Evolutionary conservation across 495 filamentous ascomycete species (phyloP), one percentile per base, ranked within the genome.

Genomic region (Aspergillus nanangensis): DNA sequence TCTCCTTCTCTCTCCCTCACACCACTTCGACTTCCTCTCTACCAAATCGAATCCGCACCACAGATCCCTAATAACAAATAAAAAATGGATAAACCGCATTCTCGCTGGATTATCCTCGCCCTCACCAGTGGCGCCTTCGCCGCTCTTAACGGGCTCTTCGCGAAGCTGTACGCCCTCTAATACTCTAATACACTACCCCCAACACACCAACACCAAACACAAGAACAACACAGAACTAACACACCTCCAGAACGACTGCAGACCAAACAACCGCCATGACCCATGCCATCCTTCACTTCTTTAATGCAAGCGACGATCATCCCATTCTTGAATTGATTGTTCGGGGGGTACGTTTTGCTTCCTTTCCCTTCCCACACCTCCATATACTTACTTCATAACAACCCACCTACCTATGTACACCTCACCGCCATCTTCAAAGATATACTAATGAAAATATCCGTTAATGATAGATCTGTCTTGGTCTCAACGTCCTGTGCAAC

Each of bases 111-210:
- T 46, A 61, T 89, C 43, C 78, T 91, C 37, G 90, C 93, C 20
- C 54, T 94, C 27, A 81, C 87, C 31, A 93, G 87, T 62, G 93
- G 93, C 27, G 82, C 84, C 8, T 96, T 90, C 63, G 93, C 93
- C 11, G 89, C 90, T 27, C 80, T 93, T 54, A 98, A 98, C 56
- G 92, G 93, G 23, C 85, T 95, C 19, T 98, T 97, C 69, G 93
- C 93, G 1, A 98, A 96, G 65, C 71, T 98, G 88, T 94, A 75
- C 57, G 5, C 22, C 17, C 17, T 23, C 13, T 5, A 31, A 18
- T 32, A 0, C 33, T 35, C 11, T 19, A 10, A n/a, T n/a, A n/a
- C n/a, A n/a, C 5, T 18, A 20, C 8, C 8, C 17, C 18, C 25
- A 22, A 18, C 15, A 29, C 25, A n/a, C 5, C 33, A 36, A 17